A percentile compares a stretch with the other conserved stretches of the same genome.
phyloP scores from a whole-genome alignment of 768 basidiomycete genomes.

The Suillus discolor region DNA sequence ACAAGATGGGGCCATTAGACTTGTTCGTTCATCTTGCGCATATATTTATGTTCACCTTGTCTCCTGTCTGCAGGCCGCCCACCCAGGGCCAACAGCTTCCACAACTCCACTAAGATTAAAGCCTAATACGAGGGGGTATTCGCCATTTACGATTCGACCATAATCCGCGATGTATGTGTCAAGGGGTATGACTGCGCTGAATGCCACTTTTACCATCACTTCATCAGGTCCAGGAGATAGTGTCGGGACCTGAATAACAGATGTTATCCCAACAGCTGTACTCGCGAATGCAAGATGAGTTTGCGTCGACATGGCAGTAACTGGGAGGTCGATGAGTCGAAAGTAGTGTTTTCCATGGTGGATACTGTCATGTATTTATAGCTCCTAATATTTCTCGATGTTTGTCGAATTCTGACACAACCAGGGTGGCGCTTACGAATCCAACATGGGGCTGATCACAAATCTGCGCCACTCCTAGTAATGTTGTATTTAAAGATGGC shows the following conservation, averaged over 20 bases:
- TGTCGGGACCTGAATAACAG: slow-evolving; percentile 40
- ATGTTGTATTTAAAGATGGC: too few species aligned
- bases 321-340: neutral
- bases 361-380: neutral
- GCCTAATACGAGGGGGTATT: slow-evolving; percentile 41
- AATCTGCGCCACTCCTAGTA: neutral
- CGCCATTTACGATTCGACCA: slow-evolving; percentile 27
- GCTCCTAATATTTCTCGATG: neutral
- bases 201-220: slow-evolving; percentile 44
- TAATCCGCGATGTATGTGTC: slow-evolving; percentile 43
- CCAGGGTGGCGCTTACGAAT: neutral
- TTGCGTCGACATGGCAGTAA: slow-evolving; percentile 5
- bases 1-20: slow-evolving; percentile 4
- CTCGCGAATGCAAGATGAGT: slow-evolving; percentile 47
- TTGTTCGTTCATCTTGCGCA: neutral
- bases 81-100: slow-evolving; percentile 38
- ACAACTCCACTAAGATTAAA: slow-evolving; percentile 43
- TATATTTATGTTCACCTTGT: slow-evolving; percentile 34
- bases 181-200: slow-evolving; percentile 41
- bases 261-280: slow-evolving; percentile 36
- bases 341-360: neutral
- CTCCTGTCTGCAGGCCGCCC: slow-evolving; percentile 38
- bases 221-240: slow-evolving; percentile 36
- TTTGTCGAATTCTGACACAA: neutral
- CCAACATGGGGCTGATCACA: neutral